Evolutionary conservation across 345 rosid genomes (phyloP), one percentile per base, ranked within the genome.

Genomic region (Pistacia integerrima): DNA sequence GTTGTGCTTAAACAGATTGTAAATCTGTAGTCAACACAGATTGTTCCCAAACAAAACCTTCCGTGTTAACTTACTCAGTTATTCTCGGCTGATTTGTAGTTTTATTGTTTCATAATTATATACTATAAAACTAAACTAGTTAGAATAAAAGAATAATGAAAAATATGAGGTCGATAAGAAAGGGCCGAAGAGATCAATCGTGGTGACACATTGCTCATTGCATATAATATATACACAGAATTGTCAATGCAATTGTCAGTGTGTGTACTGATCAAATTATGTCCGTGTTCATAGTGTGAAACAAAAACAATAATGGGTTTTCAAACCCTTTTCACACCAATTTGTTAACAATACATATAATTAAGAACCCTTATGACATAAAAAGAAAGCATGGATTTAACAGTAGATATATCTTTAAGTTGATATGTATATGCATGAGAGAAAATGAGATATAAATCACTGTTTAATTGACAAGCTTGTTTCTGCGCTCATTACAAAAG

Each of bases 11-110:
- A 61, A 13, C 41, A 69, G 62, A 69, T 54, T 69, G 20, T 54
- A 54, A 11, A 22, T 30, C 12, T 52, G 9, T 8, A 38, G 65
- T 74, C 77, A 74, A 56, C 60, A 11, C 36, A 14, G 70, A 64
- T 20, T 55, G 70, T 64, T 74, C 70, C 52, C 48, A 12, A 54
- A 46, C 68, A 13, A 60, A 61, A 11, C 55, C 57, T 11, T 10
- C 14, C 30, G 12, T 66, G 18, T 11, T 35, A 9, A 55, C 56
- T 46, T 30, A 5, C 48, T 72, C 11, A 46, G 33, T 72, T 59
- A 72, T 60, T 52, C 46, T 72, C 13, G 25, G 38, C 25, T 51
- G 13, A 30, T 33, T 69, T 69, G 22, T 72, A 20, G 38, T 61
- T 60, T 46, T 60, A 22, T 22, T 67, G 57, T 9, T 25, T 60